Evolutionary conservation across 2,329 filamentous ascomycete genomes (phyloP).

Genomic region (Podosphaera aphanis): DNA sequence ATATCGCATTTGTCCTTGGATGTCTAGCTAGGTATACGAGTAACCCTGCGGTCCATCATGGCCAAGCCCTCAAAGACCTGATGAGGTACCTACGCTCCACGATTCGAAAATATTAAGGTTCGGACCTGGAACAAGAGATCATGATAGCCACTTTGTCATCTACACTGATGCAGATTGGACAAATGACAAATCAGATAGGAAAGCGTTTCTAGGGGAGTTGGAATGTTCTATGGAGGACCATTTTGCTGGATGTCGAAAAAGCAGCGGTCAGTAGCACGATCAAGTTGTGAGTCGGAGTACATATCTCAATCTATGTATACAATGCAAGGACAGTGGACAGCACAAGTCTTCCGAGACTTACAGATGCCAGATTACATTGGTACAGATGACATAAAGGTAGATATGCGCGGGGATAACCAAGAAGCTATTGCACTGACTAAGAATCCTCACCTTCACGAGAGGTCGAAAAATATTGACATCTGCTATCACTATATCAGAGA

Average conservation of each 20-base stretch:
- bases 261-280: background rate
- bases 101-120: background rate
- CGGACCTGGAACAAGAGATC: background rate
- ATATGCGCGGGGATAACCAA: background rate
- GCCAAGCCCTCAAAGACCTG: background rate
- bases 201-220: background rate
- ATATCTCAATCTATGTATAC: background rate
- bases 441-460: background rate
- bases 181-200: background rate
- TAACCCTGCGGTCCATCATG: background rate
- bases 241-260: background rate
- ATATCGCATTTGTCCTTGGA: background rate
- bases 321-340: background rate
- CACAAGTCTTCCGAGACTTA: background rate
- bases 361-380: background rate
- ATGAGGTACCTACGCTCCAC: background rate
- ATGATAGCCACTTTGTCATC: background rate
- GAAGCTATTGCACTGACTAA: background rate
- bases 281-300: background rate
- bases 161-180: background rate
- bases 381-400: background rate
- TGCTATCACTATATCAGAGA: background rate
- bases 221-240: background rate
- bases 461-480: background rate
- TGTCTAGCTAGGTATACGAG: background rate